Base-by-base conservation (phyloP, 139 green algal species). In the Microglena sp. region DNA sequence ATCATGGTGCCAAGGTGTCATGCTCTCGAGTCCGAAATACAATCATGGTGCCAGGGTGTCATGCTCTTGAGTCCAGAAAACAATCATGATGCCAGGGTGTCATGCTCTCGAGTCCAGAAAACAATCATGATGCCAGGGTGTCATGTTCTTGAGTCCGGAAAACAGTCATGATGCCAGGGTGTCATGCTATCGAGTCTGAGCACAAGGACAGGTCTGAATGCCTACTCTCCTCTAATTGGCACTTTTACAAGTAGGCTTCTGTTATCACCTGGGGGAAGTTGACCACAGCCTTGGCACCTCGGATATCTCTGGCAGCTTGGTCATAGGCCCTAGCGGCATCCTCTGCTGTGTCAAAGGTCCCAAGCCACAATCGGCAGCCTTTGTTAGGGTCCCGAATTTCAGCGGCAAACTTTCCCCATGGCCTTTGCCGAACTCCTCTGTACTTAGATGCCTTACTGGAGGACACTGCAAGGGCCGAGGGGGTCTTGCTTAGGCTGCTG, bases 261-360 rank as follows among this genome's bases (percentile, higher is more conserved):
- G n/a, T n/a, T n/a, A n/a, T n/a, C 2, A 72, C 32, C 33, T 67
- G 66, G 0, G 79, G 77, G 57, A 92, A 95, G 76, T 95, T 95
- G 70, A 79, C 84, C 24, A 91, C 78, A 0, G 88, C 88, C 30
- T 71, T 72, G 2, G 66, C 60, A 0, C 89, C 89, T 0, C 89
- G 67, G 59, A 95, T 95, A 50, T 89, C 74, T 11, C 88, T 46
- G 0, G 89, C 89, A 0, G 88, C 88, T 5, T 74, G 75, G 72
- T 96, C 89, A 60, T 96, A 96, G 7, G 89, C 88, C 22, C 78
- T 60, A 1, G 89, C 89, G 15, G 89, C 88, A 73, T 92, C 86
- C 76, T 90, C 78, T 7, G 87, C 82, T 2, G 81, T 86, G 62
- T 96, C 87, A 76, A 90, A 96, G 4, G 87, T 96, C 46, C 89